Base-by-base conservation (phyloP, 2,329 filamentous ascomycete genomes). In the Paecilomyces variotii region DNA sequence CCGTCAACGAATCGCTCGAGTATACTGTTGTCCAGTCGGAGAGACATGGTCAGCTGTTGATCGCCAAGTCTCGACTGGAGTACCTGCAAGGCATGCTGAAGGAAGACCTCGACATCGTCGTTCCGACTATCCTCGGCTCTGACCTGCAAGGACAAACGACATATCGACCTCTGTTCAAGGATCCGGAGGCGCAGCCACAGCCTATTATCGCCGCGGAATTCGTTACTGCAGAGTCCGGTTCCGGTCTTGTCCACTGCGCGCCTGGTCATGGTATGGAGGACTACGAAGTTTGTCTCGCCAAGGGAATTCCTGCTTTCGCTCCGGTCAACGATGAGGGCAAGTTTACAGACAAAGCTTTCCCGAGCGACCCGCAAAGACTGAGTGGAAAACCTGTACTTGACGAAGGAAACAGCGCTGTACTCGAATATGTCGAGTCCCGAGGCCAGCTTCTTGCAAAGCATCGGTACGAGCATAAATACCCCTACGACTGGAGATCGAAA, bases 191-290 rank as follows among this genome's bases (percentile, higher is more conserved):
- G 3, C 74, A 79, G 5, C 64, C 76, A 0, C 89, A 91, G 62
- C 85, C 86, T 0, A 80, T 99, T 28, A 83, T 97, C 53, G 84
- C 90, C 62, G 94, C 91, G 2, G 86, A 91, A 60, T 97, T 97
- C 69, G 94, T 99, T 11, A 90, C 91, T 2, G 85, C 88, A 0
- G 86, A 89, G 27, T 95, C 93, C n/a, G 94, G 94, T 55, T 91
- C 93, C 26, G 94, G 94, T 10, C 79, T 99, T n/a, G 94, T 99
- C 32, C 94, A 99, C 71, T 82, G 91, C 63, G 94, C 94, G 2
- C 93, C 94, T 5, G 94, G 94, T 2, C 94, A 99, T 70, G 94
- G 94, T 52, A 94, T 96, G 80, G 94, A 99, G 45, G 94, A 99
- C 71, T 99, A 97, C 70, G 86, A 93, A 61, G 85, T 87, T 4